Percentiles rank a stretch among this genome's conserved stretches.
Conservation (phyloP, 768 basidiomycete genomes). For the Kwoniella mangroviensis region DNA sequence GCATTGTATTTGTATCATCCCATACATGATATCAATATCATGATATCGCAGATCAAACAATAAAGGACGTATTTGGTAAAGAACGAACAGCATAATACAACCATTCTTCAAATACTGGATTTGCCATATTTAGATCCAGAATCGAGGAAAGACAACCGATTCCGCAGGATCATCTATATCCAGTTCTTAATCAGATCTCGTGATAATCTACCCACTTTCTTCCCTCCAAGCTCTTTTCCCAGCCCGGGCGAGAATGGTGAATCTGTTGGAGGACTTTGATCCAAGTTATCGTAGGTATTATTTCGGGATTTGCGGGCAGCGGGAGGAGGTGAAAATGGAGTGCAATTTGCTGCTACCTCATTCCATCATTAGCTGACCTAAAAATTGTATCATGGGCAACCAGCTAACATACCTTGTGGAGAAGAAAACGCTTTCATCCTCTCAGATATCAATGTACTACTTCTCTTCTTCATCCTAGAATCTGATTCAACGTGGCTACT, state of each 20-base stretch:
- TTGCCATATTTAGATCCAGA: too few species aligned
- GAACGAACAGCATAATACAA: too few species aligned
- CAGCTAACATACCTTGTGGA: not conserved
- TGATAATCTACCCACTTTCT: not conserved
- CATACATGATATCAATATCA: not conserved
- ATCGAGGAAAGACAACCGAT: too few species aligned
- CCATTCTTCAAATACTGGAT: too few species aligned
- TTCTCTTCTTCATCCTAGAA: not conserved
- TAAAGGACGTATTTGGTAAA: too few species aligned
- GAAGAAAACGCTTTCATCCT: not conserved
- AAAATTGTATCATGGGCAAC: not conserved
- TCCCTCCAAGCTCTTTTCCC: not conserved
- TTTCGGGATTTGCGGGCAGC: not conserved
- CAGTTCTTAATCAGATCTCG: not conserved
- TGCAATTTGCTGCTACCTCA: not conserved
- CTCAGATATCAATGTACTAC: not conserved
- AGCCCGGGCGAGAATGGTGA: not conserved
- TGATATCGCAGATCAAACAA: not conserved
- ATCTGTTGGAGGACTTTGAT: not conserved
- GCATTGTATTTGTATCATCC: slow-evolving; percentile 33
- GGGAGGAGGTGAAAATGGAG: not conserved
- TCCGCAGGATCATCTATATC: not conserved
- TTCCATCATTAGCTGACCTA: not conserved
- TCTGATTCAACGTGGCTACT: not conserved
- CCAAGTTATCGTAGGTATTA: not conserved